Evolutionary conservation across 2,329 filamentous ascomycete genomes (phyloP).

Genomic region (Trichoderma asperellum): DNA sequence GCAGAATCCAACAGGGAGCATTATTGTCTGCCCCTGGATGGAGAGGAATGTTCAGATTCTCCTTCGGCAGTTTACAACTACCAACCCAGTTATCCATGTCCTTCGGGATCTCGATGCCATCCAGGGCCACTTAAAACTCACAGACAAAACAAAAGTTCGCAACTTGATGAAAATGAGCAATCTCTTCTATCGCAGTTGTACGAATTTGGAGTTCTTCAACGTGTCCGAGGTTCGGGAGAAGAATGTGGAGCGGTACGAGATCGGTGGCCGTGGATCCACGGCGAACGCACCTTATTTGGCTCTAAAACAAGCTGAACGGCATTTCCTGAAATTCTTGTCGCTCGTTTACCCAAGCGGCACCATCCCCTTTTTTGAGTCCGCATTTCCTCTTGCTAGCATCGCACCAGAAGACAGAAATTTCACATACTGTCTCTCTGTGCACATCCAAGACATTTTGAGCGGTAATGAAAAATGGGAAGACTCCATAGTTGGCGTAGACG

Average conservation of each 20-base stretch:
- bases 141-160: neutral
- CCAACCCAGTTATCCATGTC: conserved; percentile 16
- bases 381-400: conserved; percentile 22
- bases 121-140: neutral
- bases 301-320: conserved; percentile 17
- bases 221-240: conserved; percentile 10
- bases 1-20: conserved; percentile 16
- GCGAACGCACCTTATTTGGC: conserved; percentile 8
- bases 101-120: conserved; percentile 14
- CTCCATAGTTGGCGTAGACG: conserved; percentile 9
- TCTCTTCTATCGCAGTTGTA: conserved; percentile 20
- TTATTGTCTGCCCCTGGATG: conserved; percentile 25
- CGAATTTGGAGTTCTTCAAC: conserved; percentile 21
- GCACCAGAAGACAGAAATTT: conserved; percentile 17
- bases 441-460: conserved; percentile 9
- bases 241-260: neutral
- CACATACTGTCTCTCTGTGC: conserved; percentile 14
- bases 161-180: conserved; percentile 23
- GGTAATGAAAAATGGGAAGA: conserved; percentile 1
- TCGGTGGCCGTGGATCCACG: neutral
- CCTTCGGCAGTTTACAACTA: conserved; percentile 13
- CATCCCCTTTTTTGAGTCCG: conserved; percentile 22
- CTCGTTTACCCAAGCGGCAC: conserved; percentile 13
- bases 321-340: conserved; percentile 13
- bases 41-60: conserved; percentile 19